These are phyloP conservation scores for Colletotrichum chrysophilum DNA, from an alignment of 2,329 filamentous ascomycete species.

Conservation along the genomic window DNA sequence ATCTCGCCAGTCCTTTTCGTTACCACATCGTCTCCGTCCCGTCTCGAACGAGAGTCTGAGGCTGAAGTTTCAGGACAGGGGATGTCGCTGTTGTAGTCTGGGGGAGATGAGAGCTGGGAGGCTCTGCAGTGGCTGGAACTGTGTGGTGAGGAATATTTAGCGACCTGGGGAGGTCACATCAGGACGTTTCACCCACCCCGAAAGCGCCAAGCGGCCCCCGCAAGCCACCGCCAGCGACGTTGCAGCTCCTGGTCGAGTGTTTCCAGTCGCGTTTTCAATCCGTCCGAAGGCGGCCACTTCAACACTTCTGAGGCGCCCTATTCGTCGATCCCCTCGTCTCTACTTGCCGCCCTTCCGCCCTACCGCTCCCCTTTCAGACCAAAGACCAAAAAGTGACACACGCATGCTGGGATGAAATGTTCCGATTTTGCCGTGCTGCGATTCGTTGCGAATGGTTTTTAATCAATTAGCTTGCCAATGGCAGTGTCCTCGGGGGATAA, in stretches of 20 bases:
- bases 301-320: background rate
- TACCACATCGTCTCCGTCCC: background rate
- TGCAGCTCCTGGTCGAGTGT: background rate
- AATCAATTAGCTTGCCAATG: background rate
- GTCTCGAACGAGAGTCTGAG: constrained; percentile 5
- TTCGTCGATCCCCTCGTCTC: constrained; percentile 12
- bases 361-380: background rate
- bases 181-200: constrained; percentile 3
- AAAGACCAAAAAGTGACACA: background rate
- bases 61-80: constrained; percentile 13
- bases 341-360: constrained; percentile 3
- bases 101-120: background rate
- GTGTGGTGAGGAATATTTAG: background rate
- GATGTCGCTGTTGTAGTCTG: background rate
- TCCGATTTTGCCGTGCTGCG: background rate
- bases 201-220: background rate
- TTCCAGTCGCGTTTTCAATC: constrained; percentile 16
- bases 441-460: background rate
- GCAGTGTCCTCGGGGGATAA: background rate
- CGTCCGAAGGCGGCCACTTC: background rate
- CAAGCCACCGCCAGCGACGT: background rate
- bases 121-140: background rate
- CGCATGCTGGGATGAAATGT: background rate
- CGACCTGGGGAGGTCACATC: background rate
- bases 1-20: background rate